Conservation (phyloP, 2,329 filamentous ascomycete genomes). For the Cladophialophora bantiana region DNA sequence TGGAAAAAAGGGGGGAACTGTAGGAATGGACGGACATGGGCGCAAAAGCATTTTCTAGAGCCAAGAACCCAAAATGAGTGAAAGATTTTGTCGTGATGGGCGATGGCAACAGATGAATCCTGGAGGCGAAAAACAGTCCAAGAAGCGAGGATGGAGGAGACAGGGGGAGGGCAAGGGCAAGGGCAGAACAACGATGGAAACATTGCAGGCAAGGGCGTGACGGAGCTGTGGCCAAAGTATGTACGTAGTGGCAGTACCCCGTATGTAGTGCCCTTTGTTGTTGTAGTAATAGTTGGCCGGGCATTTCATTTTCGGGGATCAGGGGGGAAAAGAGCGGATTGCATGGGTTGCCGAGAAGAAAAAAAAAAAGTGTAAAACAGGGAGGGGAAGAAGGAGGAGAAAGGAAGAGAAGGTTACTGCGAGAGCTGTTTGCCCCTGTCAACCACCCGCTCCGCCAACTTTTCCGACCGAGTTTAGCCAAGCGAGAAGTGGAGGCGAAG, state of each 20-base stretch:
- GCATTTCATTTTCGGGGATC: neutral
- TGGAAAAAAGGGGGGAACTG: neutral
- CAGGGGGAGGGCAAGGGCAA: neutral
- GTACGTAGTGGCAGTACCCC: neutral
- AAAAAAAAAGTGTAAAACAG: neutral
- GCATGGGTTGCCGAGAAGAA: neutral
- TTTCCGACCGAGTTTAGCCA: conserved; percentile 1
- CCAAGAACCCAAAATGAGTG: neutral
- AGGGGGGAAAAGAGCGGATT: conserved; percentile 1
- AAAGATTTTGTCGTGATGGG: conserved; percentile 1
- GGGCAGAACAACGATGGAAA: neutral
- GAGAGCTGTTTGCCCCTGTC: conserved; percentile 4
- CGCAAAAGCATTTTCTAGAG: neutral
- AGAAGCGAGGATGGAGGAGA: conserved; percentile 2
- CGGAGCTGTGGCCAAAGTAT: neutral
- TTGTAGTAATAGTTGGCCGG: neutral
- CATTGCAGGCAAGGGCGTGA: neutral
- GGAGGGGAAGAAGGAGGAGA: neutral
- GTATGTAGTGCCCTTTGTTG: neutral
- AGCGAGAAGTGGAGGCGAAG: conserved; percentile 8
- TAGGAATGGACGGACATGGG: neutral
- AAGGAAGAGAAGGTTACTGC: neutral
- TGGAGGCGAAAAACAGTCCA: neutral
- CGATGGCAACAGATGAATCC: neutral
- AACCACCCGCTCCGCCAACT: neutral